A percentile compares a stretch with the other conserved stretches of the same genome.
Conservation (phyloP, 257 asterid species). For the Solanum chaucha region DNA sequence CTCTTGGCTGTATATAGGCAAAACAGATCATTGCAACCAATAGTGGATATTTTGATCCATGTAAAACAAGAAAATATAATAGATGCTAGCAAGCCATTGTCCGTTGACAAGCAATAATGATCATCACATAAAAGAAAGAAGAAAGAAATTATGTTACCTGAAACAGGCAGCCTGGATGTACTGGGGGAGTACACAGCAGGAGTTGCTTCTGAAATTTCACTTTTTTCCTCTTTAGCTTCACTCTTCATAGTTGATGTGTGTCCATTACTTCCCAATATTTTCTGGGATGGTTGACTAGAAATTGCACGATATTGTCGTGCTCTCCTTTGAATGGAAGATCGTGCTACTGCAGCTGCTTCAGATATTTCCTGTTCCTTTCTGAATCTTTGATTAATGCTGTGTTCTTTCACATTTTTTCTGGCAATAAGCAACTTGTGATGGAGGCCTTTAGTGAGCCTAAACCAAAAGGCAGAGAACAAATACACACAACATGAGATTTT, state of each 20-base stretch:
- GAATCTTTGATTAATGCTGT: slow-evolving; percentile 36
- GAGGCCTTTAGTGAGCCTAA: slow-evolving; percentile 68
- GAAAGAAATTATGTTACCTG: slow-evolving; percentile 27
- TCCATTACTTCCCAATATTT: slow-evolving; percentile 8
- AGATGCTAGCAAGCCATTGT: neutral
- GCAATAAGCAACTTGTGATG: slow-evolving; percentile 39
- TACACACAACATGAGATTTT: neutral
- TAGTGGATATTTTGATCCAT: neutral
- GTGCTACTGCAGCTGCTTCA: slow-evolving; percentile 69
- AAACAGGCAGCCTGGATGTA: slow-evolving; percentile 19
- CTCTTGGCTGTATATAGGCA: slow-evolving; percentile 20
- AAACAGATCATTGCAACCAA: neutral
- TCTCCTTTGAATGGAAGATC: slow-evolving; percentile 63
- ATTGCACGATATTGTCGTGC: slow-evolving; percentile 47
- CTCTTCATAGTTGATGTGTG: slow-evolving; percentile 3
- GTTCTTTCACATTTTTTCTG: slow-evolving; percentile 42
- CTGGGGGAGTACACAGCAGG: slow-evolving; percentile 13
- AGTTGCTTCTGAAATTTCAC: slow-evolving; percentile 12
- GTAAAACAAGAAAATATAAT: neutral
- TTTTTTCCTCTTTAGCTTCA: slow-evolving; percentile 8
- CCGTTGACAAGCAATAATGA: neutral
- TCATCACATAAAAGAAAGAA: neutral
- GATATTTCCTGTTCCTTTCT: slow-evolving; percentile 54
- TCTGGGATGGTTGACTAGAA: slow-evolving; percentile 32
- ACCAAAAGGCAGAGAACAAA: neutral